phyloP scores from a whole-genome alignment of 1,284 basidiomycete genomes.

The Gymnopus androsaceus region DNA sequence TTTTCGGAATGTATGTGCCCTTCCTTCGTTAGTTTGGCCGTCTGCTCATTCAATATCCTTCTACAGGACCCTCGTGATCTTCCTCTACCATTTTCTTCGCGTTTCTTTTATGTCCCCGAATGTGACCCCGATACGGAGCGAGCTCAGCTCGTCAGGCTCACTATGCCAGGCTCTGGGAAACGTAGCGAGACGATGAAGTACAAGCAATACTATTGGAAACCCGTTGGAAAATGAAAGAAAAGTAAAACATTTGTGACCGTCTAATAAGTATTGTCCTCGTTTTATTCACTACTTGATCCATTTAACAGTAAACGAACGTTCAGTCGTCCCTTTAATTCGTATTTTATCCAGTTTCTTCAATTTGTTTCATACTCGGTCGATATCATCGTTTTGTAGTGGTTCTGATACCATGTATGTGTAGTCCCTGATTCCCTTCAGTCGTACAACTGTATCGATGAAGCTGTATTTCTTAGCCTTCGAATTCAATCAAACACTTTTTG shows the following conservation, averaged over 20 bases:
- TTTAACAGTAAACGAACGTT: no score
- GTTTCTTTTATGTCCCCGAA: conserved; percentile 79
- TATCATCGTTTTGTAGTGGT: not conserved
- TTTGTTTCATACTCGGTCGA: not conserved
- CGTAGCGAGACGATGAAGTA: conserved; percentile 75
- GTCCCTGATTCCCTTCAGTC: not conserved
- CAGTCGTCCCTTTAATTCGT: not conserved
- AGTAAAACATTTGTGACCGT: no score
- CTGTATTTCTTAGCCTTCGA: not conserved
- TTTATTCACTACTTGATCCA: no score
- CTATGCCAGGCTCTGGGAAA: conserved; percentile 75
- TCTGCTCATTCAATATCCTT: not conserved
- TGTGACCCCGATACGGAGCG: conserved; percentile 68
- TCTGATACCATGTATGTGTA: not conserved
- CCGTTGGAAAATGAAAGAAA: conserved; percentile 47
- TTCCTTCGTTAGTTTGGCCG: not conserved
- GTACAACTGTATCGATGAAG: not conserved
- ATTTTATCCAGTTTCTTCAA: not conserved
- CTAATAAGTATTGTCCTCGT: no score
- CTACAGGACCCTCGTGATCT: conserved; percentile 50
- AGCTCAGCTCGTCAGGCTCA: conserved; percentile 60
- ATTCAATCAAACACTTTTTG: not conserved
- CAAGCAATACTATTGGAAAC: conserved; percentile 80
- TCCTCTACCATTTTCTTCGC: conserved; percentile 58
- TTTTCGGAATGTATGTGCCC: conserved; percentile 39